phyloP scores from a whole-genome alignment of 73 alveolate species.

The Tetrahymena thermophila region DNA sequence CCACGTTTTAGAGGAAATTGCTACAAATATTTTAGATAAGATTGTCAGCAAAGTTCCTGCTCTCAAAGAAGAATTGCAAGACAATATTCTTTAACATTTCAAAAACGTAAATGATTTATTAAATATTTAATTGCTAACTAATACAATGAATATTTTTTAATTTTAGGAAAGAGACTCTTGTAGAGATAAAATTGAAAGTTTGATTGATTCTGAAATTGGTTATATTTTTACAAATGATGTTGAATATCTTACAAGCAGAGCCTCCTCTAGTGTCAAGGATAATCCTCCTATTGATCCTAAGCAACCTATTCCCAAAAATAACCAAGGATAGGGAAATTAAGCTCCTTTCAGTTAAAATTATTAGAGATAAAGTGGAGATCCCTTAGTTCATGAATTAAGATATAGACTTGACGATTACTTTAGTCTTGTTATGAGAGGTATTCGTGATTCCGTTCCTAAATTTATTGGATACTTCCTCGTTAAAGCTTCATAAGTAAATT shows the following conservation, averaged over 20 bases:
- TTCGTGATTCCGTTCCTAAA: slow-evolving; percentile 95
- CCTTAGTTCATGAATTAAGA: slow-evolving; percentile 80
- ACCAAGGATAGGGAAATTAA: neutral
- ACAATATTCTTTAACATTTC: neutral
- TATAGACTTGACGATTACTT: slow-evolving; percentile 83
- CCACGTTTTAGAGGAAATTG: slow-evolving; percentile 69
- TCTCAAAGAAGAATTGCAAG: neutral
- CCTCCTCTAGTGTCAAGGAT: slow-evolving; percentile 36
- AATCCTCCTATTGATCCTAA: neutral
- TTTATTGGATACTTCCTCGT: slow-evolving; percentile 95
- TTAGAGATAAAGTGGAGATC: slow-evolving; percentile 40
- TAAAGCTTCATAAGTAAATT: slow-evolving; percentile 65
- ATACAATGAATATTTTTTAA: neutral
- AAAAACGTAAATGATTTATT: neutral
- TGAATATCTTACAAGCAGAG: slow-evolving; percentile 43
- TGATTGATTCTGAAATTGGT: slow-evolving; percentile 56
- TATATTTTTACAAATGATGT: slow-evolving; percentile 58
- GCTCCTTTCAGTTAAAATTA: slow-evolving; percentile 32
- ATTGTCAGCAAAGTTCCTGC: neutral
- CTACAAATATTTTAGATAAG: slow-evolving; percentile 53
- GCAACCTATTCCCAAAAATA: slow-evolving; percentile 9
- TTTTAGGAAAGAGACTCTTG: slow-evolving; percentile 8
- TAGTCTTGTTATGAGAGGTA: slow-evolving; percentile 76
- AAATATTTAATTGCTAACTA: neutral
- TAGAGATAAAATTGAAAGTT: slow-evolving; percentile 8